Evolutionary conservation across 345 rosid species (phyloP), one percentile per base, ranked within the genome.

Genomic region (Anastatica hierochuntica): DNA sequence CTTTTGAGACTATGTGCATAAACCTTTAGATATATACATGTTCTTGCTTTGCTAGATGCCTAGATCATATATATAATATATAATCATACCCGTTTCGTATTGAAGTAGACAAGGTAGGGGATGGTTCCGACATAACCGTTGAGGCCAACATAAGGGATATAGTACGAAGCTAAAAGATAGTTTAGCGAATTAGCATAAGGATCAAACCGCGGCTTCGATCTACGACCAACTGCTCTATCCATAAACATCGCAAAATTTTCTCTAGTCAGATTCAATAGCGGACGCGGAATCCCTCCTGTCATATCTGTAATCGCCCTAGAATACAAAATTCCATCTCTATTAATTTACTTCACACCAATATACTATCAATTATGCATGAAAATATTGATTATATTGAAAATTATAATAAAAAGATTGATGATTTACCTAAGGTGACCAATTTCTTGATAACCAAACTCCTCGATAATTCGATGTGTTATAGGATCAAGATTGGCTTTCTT

Each of bases 131-230:
- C 90, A 30, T 88, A 88, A 37, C 86, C 88, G 1, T 41, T 70
- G 11, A 85, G 77, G 8, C 95, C 92, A 21, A 82, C 84, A 7
- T 85, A 80, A 38, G 95, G 97, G 38, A 84, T 46, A 10, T 69
- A 21, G 35, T 85, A 88, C 1, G 71, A 34, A 7, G 86, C 84
- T 51, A 88, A 52, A 17, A 84, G 67, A 74, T 49, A 85, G 66
- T 80, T 76, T 63, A 53, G n/a, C 2, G 81, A 18, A 51, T 69
- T 71, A 10, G 37, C 44, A 42, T 85, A 88, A 11, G 95, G 86
- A 24, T 88, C 68, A 21, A 85, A 82, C 40, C 71, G 84, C 14
- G 97, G 97, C 13, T 42, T 8, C 37, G 82, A 26, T 40, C 46
- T 42, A 19, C 55, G 57, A 6, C 88, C 94, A 16, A 71, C 52